Conservation (phyloP, 768 basidiomycete genomes). For the Mycena metata region DNA sequence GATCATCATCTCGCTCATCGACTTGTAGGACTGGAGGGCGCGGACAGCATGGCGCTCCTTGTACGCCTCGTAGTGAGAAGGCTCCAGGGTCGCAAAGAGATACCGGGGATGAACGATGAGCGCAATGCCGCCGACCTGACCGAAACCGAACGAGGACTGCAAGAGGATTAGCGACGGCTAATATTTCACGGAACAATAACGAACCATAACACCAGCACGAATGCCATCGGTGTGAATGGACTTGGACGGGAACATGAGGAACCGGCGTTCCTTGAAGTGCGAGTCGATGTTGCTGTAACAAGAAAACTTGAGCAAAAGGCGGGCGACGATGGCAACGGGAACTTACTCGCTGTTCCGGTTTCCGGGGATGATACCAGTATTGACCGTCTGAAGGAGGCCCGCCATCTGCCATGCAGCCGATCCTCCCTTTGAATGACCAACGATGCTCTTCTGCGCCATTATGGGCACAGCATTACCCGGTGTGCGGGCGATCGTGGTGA, state of each 20-base stretch:
- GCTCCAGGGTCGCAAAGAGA: slow-evolving; percentile 86
- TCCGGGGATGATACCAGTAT: slow-evolving; percentile 90
- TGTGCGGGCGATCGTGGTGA: slow-evolving; percentile 89
- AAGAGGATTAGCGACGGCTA: neutral
- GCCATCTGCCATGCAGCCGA: slow-evolving; percentile 99
- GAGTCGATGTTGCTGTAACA: slow-evolving; percentile 91
- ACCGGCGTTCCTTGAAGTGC: slow-evolving; percentile 88
- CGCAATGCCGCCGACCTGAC: slow-evolving; percentile 96
- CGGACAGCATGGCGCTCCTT: slow-evolving; percentile 75
- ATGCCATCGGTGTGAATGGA: slow-evolving; percentile 95
- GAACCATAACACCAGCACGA: slow-evolving; percentile 87
- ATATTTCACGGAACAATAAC: slow-evolving; percentile 38
- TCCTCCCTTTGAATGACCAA: slow-evolving; percentile 98
- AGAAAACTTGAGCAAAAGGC: slow-evolving; percentile 19
- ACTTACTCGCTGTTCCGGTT: slow-evolving; percentile 97
- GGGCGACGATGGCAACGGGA: neutral
- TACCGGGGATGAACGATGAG: slow-evolving; percentile 92
- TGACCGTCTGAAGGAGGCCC: slow-evolving; percentile 89
- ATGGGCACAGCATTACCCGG: slow-evolving; percentile 97
- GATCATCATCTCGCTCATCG: slow-evolving; percentile 97
- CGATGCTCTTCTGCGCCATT: slow-evolving; percentile 97
- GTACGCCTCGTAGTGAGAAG: slow-evolving; percentile 85
- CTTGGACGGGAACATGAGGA: slow-evolving; percentile 98
- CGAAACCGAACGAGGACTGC: slow-evolving; percentile 96
- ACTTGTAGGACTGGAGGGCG: slow-evolving; percentile 82